Evolutionary conservation across 129 eudicot genomes (phyloP).

Genomic region (Centella asiatica): DNA sequence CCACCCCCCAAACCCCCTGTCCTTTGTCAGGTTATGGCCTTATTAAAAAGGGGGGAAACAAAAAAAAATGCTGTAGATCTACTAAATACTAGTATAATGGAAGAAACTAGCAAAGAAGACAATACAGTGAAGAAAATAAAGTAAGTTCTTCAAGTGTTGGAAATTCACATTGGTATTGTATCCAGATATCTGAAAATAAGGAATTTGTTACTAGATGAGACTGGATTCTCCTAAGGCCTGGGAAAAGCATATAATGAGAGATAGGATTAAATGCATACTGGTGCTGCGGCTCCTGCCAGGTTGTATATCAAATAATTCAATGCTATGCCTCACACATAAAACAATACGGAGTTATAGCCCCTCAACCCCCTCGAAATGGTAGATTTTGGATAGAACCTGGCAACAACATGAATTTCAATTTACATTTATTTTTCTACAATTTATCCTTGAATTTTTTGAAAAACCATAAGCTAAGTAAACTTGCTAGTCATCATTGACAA

Average conservation of each 20-base stretch:
- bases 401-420: not conserved
- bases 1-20: too few species aligned
- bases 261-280: not conserved
- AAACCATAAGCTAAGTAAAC: not conserved
- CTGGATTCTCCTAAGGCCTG: slow-evolving; percentile 1
- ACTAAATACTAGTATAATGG: not conserved
- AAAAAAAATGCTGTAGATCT: slow-evolving; percentile 18
- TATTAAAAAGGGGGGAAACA: too few species aligned
- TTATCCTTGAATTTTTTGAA: too few species aligned
- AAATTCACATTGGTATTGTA: too few species aligned
- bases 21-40: too few species aligned
- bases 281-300: not conserved
- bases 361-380: too few species aligned
- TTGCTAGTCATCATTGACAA: not conserved
- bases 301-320: too few species aligned
- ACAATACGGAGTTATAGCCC: too few species aligned
- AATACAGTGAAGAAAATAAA: not conserved
- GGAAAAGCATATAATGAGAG: slow-evolving; percentile 5
- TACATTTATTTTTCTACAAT: not conserved
- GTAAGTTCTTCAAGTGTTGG: too few species aligned
- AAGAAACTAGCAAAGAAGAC: slow-evolving; percentile 1
- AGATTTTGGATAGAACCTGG: too few species aligned
- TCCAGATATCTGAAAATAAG: too few species aligned
- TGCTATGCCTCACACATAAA: not conserved
- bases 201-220: not conserved